Conservation (phyloP, 257 asterid species). For the Scutellaria barbata region DNA sequence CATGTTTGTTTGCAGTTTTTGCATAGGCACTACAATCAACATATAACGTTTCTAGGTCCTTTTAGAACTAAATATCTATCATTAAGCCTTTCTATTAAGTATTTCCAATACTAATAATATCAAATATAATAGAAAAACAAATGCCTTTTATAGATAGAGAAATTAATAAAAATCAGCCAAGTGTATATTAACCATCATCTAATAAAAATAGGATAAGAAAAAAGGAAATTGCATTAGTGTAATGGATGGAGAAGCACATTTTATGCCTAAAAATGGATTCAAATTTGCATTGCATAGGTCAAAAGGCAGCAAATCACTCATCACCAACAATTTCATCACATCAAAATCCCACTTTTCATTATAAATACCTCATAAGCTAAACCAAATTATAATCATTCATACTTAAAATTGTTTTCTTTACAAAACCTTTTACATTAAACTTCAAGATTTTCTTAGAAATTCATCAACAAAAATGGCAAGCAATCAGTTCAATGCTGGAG, state of each 20-base stretch:
- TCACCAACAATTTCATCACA: constrained; percentile 30
- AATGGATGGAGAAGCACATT: constrained; percentile 32
- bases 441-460: not conserved
- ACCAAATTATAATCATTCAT: constrained; percentile 15
- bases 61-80: no score
- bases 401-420: not conserved
- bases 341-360: constrained; percentile 10
- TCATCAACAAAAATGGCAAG: constrained; percentile 50
- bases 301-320: constrained; percentile 44
- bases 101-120: no score
- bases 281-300: constrained; percentile 22
- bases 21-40: no score
- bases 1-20: no score
- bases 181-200: no score
- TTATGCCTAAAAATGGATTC: not conserved
- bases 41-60: no score
- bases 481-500: constrained; percentile 56
- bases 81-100: no score
- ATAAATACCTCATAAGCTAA: constrained; percentile 34
- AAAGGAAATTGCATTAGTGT: no score
- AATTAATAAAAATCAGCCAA: no score
- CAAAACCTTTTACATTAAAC: not conserved
- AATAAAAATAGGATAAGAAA: no score
- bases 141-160: no score
- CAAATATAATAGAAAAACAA: no score